Evolutionary conservation across 2,329 filamentous ascomycete genomes (phyloP).

Genomic region (Ophiocordyceps robertsii): DNA sequence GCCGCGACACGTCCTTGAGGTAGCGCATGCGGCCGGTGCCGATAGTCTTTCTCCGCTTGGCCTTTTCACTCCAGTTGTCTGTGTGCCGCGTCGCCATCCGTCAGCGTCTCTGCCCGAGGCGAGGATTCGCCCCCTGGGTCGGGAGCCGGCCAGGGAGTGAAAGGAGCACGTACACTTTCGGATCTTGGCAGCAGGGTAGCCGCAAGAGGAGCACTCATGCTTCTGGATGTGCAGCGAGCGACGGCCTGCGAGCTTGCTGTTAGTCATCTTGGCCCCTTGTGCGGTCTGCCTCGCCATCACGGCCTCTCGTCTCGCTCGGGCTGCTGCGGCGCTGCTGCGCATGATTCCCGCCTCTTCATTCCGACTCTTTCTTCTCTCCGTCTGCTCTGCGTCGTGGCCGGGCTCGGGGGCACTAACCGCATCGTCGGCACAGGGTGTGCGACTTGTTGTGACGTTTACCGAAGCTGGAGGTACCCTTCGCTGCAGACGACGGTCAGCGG

Average conservation of each 20-base stretch:
- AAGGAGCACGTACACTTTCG: constrained; percentile 77
- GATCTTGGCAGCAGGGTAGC: constrained; percentile 93
- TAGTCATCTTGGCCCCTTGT: constrained; percentile 7
- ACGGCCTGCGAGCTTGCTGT: constrained; percentile 47
- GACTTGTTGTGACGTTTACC: constrained; percentile 84
- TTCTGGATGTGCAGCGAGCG: constrained; percentile 99
- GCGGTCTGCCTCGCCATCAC: background rate
- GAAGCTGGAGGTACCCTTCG: constrained; percentile 45
- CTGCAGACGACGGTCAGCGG: constrained; percentile 22
- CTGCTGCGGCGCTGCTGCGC: background rate
- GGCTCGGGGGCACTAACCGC: constrained; percentile 53
- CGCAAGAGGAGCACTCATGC: constrained; percentile 90
- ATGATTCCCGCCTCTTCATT: too few species aligned
- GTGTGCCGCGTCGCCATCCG: constrained; percentile 9
- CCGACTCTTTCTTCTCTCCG: background rate
- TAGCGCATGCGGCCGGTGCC: constrained; percentile 93
- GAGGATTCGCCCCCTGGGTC: background rate
- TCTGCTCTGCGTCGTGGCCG: background rate
- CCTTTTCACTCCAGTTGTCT: constrained; percentile 99
- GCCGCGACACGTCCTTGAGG: constrained; percentile 82
- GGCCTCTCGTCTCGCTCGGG: background rate
- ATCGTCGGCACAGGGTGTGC: constrained; percentile 96
- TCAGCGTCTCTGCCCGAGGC: background rate
- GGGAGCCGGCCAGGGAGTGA: background rate
- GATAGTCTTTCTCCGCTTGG: constrained; percentile 99